phyloP scores from a whole-genome alignment of 2,329 filamentous ascomycete genomes.

The Cladophialophora carrionii region DNA sequence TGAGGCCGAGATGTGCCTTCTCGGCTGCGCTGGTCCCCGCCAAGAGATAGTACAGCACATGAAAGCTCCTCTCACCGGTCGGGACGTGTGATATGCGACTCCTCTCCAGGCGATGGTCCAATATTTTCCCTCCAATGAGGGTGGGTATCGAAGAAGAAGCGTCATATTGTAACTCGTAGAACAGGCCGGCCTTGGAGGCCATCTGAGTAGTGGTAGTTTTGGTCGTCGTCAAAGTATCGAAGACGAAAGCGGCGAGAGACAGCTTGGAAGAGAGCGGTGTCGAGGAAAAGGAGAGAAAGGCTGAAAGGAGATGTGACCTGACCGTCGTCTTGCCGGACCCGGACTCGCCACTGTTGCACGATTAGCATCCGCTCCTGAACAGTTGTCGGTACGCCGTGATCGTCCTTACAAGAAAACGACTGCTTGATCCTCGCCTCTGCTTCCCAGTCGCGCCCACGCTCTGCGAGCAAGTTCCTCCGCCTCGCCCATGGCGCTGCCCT shows the following conservation, averaged over 20 bases:
- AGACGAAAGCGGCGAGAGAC: constrained; percentile 90
- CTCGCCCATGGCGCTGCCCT: constrained; percentile 88
- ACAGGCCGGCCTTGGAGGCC: constrained; percentile 91
- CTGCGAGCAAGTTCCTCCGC: constrained; percentile 88
- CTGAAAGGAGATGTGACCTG: constrained; percentile 82
- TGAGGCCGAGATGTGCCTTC: constrained; percentile 78
- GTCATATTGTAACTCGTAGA: constrained; percentile 96
- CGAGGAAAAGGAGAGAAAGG: constrained; percentile 84
- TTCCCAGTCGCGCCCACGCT: constrained; percentile 81
- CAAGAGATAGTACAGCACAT: constrained; percentile 92
- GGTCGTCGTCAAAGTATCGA: constrained; percentile 93
- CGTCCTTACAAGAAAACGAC: constrained; percentile 82
- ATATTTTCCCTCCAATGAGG: constrained; percentile 88
- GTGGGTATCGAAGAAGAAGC: constrained; percentile 82
- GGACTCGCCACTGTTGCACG: constrained; percentile 77
- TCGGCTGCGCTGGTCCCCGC: constrained; percentile 89
- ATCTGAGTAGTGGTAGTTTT: constrained; percentile 95
- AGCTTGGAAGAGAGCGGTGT: constrained; percentile 92
- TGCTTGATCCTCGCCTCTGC: constrained; percentile 90
- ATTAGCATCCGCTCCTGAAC: constrained; percentile 40
- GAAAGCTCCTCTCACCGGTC: constrained; percentile 94
- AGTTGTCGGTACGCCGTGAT: background rate
- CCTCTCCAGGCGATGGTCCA: constrained; percentile 90
- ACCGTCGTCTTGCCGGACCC: constrained; percentile 95
- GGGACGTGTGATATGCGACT: constrained; percentile 90